phyloP scores from a whole-genome alignment of 805 yeast genomes.

The Komagataella pseudopastoris region DNA sequence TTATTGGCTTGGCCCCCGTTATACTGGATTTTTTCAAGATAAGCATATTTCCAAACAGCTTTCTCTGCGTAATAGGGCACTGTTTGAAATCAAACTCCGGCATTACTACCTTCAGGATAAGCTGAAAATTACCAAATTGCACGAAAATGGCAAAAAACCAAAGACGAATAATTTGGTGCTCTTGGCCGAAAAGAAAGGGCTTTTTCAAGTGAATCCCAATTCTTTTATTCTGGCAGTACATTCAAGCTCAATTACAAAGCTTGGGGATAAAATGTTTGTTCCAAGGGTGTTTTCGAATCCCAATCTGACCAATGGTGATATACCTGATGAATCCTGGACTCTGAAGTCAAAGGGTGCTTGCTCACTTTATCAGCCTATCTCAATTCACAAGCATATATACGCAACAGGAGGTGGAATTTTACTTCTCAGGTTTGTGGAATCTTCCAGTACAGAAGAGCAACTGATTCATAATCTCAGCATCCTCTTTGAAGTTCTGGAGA shows the following conservation, averaged over 20 bases:
- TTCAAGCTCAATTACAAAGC: background rate
- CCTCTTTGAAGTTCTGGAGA: conserved; percentile 28
- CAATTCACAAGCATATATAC: conserved; percentile 13
- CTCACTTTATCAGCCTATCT: background rate
- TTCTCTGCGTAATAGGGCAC: conserved; percentile 13
- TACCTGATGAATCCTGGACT: background rate
- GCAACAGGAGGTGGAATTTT: conserved; percentile 40
- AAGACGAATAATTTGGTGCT: background rate
- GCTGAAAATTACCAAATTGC: background rate
- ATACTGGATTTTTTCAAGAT: conserved; percentile 31
- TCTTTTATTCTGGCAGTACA: conserved; percentile 5
- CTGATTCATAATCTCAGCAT: conserved; percentile 23
- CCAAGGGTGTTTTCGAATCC: background rate
- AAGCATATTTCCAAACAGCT: conserved; percentile 24
- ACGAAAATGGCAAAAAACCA: background rate
- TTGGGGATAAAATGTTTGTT: conserved; percentile 3
- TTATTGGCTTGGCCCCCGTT: conserved; percentile 32
- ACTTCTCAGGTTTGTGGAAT: conserved; percentile 31
- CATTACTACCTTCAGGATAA: background rate
- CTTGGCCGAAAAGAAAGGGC: conserved; percentile 4
- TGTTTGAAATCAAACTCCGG: background rate
- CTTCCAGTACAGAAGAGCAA: conserved; percentile 19
- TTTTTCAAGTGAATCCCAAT: conserved; percentile 2
- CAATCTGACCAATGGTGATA: background rate
- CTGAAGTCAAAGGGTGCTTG: background rate